Evolutionary conservation across 768 basidiomycete species (phyloP).

Genomic region (Amanita muscaria): DNA sequence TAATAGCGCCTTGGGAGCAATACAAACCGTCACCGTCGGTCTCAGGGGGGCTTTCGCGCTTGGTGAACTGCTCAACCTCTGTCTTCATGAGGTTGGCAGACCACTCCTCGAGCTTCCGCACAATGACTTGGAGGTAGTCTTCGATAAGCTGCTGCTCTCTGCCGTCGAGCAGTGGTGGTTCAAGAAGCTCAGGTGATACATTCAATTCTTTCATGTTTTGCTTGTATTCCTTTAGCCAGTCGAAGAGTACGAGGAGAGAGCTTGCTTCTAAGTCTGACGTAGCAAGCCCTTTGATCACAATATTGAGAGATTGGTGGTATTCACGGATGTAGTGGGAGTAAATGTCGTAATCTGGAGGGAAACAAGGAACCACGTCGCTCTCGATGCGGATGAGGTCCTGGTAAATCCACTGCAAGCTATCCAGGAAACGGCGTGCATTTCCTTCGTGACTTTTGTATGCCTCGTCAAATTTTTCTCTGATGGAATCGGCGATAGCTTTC

Average conservation of each 20-base stretch:
- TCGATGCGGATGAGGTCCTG: slow-evolving; percentile 93
- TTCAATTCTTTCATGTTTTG: slow-evolving; percentile 91
- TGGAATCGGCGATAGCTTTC: slow-evolving; percentile 71
- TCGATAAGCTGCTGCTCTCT: slow-evolving; percentile 92
- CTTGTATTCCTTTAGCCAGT: slow-evolving; percentile 95
- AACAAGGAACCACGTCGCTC: slow-evolving; percentile 81
- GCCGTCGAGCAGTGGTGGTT: slow-evolving; percentile 89
- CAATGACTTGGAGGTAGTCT: slow-evolving; percentile 88
- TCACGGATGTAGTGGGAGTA: slow-evolving; percentile 74
- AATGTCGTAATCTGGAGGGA: slow-evolving; percentile 90
- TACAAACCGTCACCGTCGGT: slow-evolving; percentile 83
- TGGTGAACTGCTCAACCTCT: slow-evolving; percentile 76
- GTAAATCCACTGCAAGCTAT: slow-evolving; percentile 82
- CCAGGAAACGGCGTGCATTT: slow-evolving; percentile 67
- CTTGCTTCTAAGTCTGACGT: slow-evolving; percentile 80
- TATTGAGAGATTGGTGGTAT: slow-evolving; percentile 83
- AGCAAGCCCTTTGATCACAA: slow-evolving; percentile 60
- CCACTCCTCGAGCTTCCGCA: slow-evolving; percentile 97
- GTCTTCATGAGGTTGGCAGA: slow-evolving; percentile 87
- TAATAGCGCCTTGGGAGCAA: slow-evolving; percentile 85
- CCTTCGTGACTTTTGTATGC: slow-evolving; percentile 54
- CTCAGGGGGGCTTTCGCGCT: slow-evolving; percentile 81
- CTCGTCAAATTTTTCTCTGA: slow-evolving; percentile 60
- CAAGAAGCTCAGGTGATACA: slow-evolving; percentile 69
- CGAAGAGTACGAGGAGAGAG: slow-evolving; percentile 74